Percentiles rank a stretch among this genome's conserved stretches.
Conservation (phyloP, 208 protist species). For the Trypanosoma platydactyli region DNA sequence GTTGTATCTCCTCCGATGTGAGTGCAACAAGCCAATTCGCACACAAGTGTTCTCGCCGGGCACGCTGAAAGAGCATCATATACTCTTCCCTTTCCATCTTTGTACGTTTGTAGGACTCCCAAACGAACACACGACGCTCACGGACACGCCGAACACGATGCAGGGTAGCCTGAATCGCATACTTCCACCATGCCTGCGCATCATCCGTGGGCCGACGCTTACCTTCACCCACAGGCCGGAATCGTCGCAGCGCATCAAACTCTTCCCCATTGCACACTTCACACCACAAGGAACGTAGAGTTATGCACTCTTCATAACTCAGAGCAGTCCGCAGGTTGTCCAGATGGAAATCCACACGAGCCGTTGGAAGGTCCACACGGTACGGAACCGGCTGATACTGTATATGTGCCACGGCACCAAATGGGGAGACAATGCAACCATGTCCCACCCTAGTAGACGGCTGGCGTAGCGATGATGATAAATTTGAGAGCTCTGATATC, state of each 20-base stretch:
- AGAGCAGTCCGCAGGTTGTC: constrained; percentile 24
- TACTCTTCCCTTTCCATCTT: constrained; percentile 51
- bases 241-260: constrained; percentile 34
- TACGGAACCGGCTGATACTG: constrained; percentile 54
- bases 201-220: constrained; percentile 30
- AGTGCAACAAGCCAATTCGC: constrained; percentile 46
- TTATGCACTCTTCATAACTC: constrained; percentile 16
- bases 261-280: constrained; percentile 31
- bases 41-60: constrained; percentile 22
- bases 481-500: not conserved
- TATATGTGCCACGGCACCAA: constrained; percentile 31
- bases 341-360: constrained; percentile 25
- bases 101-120: constrained; percentile 41
- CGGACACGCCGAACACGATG: constrained; percentile 34
- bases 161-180: constrained; percentile 48
- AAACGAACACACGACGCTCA: constrained; percentile 39
- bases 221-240: constrained; percentile 29
- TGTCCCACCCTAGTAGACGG: not conserved
- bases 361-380: constrained; percentile 31
- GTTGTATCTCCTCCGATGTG: constrained; percentile 31
- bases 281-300: constrained; percentile 31
- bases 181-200: constrained; percentile 66
- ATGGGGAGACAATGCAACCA: constrained; percentile 22
- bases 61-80: constrained; percentile 44
- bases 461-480: constrained; percentile 6